Base-by-base conservation (phyloP, 129 eudicot species). In the Pulicaria dysenterica region DNA sequence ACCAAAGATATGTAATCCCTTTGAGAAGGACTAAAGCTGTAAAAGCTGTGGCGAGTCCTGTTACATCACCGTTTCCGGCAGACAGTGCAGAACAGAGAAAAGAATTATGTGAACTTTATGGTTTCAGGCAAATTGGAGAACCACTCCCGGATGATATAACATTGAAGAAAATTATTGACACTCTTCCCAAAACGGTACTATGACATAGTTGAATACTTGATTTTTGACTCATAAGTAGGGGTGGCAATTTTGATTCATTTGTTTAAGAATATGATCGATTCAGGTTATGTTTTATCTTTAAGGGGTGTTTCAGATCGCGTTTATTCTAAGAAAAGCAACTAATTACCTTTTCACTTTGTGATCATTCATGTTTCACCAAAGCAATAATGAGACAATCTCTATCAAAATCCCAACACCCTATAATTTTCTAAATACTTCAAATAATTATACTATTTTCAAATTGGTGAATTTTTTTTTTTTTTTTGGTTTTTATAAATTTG, bases 111-210 rank as follows among this genome's bases (percentile, higher is more conserved):
- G 91, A 90, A 67, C 82, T 67, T 58, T 94, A 94, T 72, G 98
- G 97, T 45, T 94, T 94, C 67, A 76, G 88, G 63, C 80, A 94
- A 85, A 94, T 94, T 77, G 93, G 89, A 46, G 93, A 94, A 83
- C 93, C 89, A 13, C 95, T 94, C 50, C 97, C 97, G 0, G 98
- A 86, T 41, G 77, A 84, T 73, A 75, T 94, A 54, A 90, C 95
- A 31, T 64, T 94, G 84, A 94, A 86, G 84, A 89, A 88, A 60
- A 82, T 94, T 11, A 65, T 86, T 37, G 91, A 86, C 19, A 80
- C 91, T 13, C 92, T 94, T 51, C 98, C 98, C 13, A 85, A 75
- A 72, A 61, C 85, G 85, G 96, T 89, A 78, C 51, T 57, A 78
- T 8, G 4, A 13, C 17, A 1, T 37, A 38, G 65, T 59, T 59